Evolutionary conservation across 768 basidiomycete species (phyloP).

Genomic region (Scleroderma bovista): DNA sequence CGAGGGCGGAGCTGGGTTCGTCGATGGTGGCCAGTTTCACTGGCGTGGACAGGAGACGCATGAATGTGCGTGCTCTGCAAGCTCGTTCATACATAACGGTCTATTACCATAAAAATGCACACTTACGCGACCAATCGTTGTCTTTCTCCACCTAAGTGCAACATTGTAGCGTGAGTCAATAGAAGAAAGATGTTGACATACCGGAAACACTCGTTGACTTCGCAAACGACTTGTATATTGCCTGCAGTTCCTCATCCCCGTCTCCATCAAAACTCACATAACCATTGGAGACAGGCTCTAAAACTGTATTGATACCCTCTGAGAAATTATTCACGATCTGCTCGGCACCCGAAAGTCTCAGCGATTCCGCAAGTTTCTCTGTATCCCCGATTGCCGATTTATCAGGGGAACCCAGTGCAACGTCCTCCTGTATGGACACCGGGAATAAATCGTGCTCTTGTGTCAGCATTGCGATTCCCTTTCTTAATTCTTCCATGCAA

Average conservation of each 20-base stretch:
- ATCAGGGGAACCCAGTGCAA: slow-evolving; percentile 28
- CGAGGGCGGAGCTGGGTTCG: slow-evolving; percentile 36
- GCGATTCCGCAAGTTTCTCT: slow-evolving; percentile 14
- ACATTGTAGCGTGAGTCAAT: not conserved
- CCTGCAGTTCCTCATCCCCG: slow-evolving; percentile 9
- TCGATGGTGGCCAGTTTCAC: slow-evolving; percentile 30
- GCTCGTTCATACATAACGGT: too few relatives aligned
- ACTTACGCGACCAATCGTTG: slow-evolving; percentile 27
- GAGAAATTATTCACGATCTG: slow-evolving; percentile 35
- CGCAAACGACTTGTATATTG: slow-evolving; percentile 14
- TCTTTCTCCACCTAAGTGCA: slow-evolving; percentile 22
- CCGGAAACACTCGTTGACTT: slow-evolving; percentile 22
- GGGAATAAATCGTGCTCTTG: slow-evolving; percentile 37
- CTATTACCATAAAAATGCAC: too few relatives aligned
- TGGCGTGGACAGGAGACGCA: slow-evolving; percentile 30
- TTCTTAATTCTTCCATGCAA: slow-evolving; percentile 27
- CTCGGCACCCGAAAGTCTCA: slow-evolving; percentile 35
- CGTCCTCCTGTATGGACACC: slow-evolving; percentile 35
- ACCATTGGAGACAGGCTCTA: slow-evolving; percentile 28
- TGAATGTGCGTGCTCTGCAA: slow-evolving; percentile 35
- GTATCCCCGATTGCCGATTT: slow-evolving; percentile 4
- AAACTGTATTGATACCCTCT: slow-evolving; percentile 32
- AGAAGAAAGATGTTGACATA: too few relatives aligned
- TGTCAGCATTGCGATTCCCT: slow-evolving; percentile 36
- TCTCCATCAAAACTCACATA: slow-evolving; percentile 22